These are phyloP conservation scores for Pseudotulostoma volvatum DNA, from an alignment of 495 filamentous ascomycete genomes.

Conservation along the genomic window DNA sequence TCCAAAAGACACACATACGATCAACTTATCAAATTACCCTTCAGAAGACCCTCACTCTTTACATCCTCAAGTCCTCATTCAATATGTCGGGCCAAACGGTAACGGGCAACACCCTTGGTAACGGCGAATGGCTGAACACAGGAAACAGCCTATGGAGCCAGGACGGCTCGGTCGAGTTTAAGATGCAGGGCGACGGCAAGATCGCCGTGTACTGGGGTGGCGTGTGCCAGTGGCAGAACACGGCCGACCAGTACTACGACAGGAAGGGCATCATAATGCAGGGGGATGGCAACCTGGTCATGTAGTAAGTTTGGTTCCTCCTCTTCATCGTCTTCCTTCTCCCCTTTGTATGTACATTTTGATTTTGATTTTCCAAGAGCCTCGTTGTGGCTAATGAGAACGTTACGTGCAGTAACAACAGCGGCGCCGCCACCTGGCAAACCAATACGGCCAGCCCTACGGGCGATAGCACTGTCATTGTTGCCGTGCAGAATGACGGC, in stretches of 20 bases:
- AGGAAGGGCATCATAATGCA: constrained; percentile 14
- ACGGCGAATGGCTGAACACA: constrained; percentile 12
- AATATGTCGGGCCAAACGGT: constrained; percentile 4
- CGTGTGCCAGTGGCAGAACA: constrained; percentile 12
- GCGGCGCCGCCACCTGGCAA: constrained; percentile 9
- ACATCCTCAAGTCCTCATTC: too few relatives aligned
- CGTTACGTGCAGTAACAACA: constrained; percentile 7
- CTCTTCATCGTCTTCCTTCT: too few relatives aligned
- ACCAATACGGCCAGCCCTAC: constrained; percentile 7
- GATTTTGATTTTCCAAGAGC: too few relatives aligned
- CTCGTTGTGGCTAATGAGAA: constrained; percentile 3
- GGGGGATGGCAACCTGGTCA: constrained; percentile 12
- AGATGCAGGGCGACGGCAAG: constrained; percentile 15
- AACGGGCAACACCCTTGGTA: constrained; percentile 15
- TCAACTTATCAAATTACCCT: too few relatives aligned
- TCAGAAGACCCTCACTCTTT: too few relatives aligned
- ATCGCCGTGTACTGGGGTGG: constrained; percentile 11
- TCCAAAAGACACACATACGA: too few relatives aligned
- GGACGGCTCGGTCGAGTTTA: constrained; percentile 11
- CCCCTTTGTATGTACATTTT: too few relatives aligned
- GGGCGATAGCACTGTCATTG: constrained; percentile 6
- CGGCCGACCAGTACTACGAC: constrained; percentile 9
- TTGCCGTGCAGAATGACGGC: constrained; percentile 15
- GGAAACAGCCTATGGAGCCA: constrained; percentile 13
- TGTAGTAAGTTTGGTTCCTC: constrained; percentile 18